Percentiles rank a stretch among this genome's conserved stretches.
phyloP scores from a whole-genome alignment of 768 basidiomycete species.

The Lactarius deliciosus region DNA sequence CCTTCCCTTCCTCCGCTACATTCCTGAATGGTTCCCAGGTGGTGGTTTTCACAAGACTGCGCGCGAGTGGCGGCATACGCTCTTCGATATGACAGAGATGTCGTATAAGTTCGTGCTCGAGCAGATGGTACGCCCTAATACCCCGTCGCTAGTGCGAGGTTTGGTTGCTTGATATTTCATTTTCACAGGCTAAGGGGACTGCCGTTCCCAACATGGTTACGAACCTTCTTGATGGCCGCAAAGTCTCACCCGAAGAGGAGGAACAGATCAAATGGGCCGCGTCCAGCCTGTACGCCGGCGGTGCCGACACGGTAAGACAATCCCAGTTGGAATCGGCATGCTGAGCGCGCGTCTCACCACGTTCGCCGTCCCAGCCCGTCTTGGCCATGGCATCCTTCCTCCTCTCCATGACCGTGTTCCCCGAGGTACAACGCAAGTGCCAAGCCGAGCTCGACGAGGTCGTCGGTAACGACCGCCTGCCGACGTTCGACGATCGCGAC shows the following conservation, averaged over 20 bases:
- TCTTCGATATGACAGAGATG: constrained; percentile 25
- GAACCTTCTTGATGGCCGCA: constrained; percentile 25
- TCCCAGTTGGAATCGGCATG: background rate
- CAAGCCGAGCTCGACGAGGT: constrained; percentile 34
- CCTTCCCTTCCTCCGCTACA: constrained; percentile 29
- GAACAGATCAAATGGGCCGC: constrained; percentile 33
- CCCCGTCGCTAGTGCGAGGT: background rate
- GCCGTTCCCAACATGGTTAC: constrained; percentile 27
- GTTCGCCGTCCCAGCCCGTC: constrained; percentile 23
- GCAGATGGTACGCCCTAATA: constrained; percentile 22
- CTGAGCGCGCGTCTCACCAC: background rate
- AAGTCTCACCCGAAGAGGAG: constrained; percentile 23
- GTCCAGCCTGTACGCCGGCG: constrained; percentile 32
- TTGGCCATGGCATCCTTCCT: constrained; percentile 33
- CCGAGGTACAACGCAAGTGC: constrained; percentile 28
- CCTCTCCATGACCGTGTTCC: constrained; percentile 34
- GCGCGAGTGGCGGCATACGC: constrained; percentile 27
- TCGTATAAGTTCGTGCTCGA: constrained; percentile 27
- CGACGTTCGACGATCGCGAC: constrained; percentile 29
- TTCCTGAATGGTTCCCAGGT: constrained; percentile 33
- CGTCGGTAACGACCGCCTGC: constrained; percentile 29
- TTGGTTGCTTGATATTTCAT: background rate
- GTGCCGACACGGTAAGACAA: constrained; percentile 30
- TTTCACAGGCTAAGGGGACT: constrained; percentile 24
- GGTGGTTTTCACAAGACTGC: constrained; percentile 32